These are phyloP conservation scores for Umbelopsis sp. DNA, from an alignment of 371 early-diverging fungal genomes.

Conservation along the genomic window DNA sequence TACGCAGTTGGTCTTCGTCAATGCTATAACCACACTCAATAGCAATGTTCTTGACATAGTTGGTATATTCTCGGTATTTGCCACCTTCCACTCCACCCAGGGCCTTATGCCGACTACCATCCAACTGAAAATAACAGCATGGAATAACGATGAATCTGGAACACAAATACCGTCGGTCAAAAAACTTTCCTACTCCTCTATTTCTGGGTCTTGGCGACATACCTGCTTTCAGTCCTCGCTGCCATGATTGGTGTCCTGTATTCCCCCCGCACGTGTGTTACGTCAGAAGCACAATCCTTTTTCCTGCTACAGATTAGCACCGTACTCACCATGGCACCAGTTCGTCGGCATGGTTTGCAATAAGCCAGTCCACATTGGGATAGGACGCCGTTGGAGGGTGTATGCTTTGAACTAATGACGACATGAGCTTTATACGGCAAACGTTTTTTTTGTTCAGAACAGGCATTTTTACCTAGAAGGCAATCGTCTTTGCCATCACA, in stretches of 20 bases:
- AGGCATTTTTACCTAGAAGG: slow-evolving; percentile 40
- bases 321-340: slow-evolving; percentile 77
- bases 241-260: slow-evolving; percentile 77
- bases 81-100: slow-evolving; percentile 55
- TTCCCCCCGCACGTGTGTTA: slow-evolving; percentile 14
- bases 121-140: slow-evolving; percentile 79
- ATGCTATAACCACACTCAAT: slow-evolving; percentile 63
- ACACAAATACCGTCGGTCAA: too few relatives aligned
- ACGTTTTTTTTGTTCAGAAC: background rate
- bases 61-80: slow-evolving; percentile 75
- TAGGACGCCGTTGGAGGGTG: slow-evolving; percentile 57
- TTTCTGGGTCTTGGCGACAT: slow-evolving; percentile 44
- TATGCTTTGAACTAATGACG: slow-evolving; percentile 57
- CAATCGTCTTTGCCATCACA: slow-evolving; percentile 32
- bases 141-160: slow-evolving; percentile 78
- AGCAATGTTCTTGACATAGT: slow-evolving; percentile 63
- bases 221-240: slow-evolving; percentile 50
- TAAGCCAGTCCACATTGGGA: slow-evolving; percentile 75
- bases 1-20: slow-evolving; percentile 76
- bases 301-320: slow-evolving; percentile 19
- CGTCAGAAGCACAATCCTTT: background rate
- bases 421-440: background rate
- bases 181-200: too few relatives aligned
- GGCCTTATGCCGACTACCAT: slow-evolving; percentile 58
- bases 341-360: slow-evolving; percentile 93